Conservation (phyloP, 2,329 filamentous ascomycete genomes). For the Aspergillus sergii region DNA sequence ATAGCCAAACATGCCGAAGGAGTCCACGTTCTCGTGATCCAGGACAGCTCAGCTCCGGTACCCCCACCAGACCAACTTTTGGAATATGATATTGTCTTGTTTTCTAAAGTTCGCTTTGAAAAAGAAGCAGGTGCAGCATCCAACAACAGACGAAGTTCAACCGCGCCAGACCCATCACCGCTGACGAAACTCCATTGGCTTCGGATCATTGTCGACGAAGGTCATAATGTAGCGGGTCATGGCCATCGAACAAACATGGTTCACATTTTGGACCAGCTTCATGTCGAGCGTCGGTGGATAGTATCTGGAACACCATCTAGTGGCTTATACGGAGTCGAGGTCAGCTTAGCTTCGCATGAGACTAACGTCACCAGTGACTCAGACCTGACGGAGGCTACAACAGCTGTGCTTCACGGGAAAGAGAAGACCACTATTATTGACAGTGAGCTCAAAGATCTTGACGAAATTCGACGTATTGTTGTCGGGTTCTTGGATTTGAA, state of each 20-base stretch:
- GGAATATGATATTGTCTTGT: conserved; percentile 74
- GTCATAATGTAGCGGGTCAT: conserved; percentile 77
- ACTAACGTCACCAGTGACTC: conserved; percentile 37
- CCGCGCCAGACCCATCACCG: conserved; percentile 57
- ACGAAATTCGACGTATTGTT: conserved; percentile 67
- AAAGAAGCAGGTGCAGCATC: conserved; percentile 59
- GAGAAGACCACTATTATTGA: conserved; percentile 45
- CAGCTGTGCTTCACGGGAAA: conserved; percentile 34
- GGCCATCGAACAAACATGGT: conserved; percentile 61
- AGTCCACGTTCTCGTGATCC: conserved; percentile 67
- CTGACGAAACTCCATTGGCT: conserved; percentile 78
- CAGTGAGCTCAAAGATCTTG: conserved; percentile 65
- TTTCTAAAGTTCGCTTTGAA: conserved; percentile 75
- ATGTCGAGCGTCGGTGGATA: conserved; percentile 77
- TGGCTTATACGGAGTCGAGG: conserved; percentile 75
- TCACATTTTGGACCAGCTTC: conserved; percentile 55
- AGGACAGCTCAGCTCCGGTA: conserved; percentile 54
- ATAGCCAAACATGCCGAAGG: conserved; percentile 74
- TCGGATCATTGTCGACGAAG: conserved; percentile 88
- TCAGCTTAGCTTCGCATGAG: conserved; percentile 54
- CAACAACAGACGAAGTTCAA: conserved; percentile 51
- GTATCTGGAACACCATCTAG: conserved; percentile 88
- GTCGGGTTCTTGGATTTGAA: conserved; percentile 72
- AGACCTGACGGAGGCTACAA: conserved; percentile 34
- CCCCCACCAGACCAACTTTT: conserved; percentile 63